Percentiles rank a stretch among this genome's conserved stretches.
Evolutionary conservation across 73 alveolate species (phyloP).

Genomic region (Paramecium bursaria): DNA sequence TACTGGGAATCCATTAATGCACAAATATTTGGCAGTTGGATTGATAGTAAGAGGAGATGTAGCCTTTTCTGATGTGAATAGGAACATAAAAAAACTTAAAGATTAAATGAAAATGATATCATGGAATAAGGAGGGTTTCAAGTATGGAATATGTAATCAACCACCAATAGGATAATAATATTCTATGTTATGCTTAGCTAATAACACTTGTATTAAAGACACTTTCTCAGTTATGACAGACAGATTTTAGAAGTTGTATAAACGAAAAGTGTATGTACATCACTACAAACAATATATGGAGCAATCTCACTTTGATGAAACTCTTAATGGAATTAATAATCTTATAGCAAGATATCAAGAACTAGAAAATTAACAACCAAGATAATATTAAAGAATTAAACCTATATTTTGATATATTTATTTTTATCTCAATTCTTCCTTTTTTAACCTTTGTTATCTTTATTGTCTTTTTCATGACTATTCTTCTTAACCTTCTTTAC

Average conservation of each 20-base stretch:
- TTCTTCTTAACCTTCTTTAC: too few relatives aligned
- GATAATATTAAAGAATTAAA: neutral
- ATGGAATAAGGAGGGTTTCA: conserved; percentile 71
- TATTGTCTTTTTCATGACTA: too few relatives aligned
- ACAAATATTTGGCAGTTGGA: conserved; percentile 96
- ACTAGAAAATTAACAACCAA: conserved; percentile 45
- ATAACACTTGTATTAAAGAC: conserved; percentile 63
- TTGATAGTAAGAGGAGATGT: conserved; percentile 96
- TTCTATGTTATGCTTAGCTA: conserved; percentile 64
- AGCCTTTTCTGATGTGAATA: conserved; percentile 88
- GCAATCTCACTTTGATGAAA: conserved; percentile 62
- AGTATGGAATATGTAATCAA: conserved; percentile 64
- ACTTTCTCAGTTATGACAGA: conserved; percentile 84
- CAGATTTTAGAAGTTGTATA: conserved; percentile 61
- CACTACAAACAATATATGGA: conserved; percentile 69
- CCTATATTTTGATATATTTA: neutral
- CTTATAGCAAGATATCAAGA: conserved; percentile 64
- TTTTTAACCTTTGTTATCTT: too few relatives aligned
- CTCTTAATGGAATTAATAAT: conserved; percentile 53
- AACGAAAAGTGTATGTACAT: conserved; percentile 60
- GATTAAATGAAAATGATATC: conserved; percentile 59
- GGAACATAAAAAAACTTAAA: conserved; percentile 30
- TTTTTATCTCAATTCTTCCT: too few relatives aligned
- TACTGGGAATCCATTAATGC: conserved; percentile 87
- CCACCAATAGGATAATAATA: conserved; percentile 69